These are phyloP conservation scores for Serendipita sp. DNA, from an alignment of 768 basidiomycete genomes.

Conservation along the genomic window DNA sequence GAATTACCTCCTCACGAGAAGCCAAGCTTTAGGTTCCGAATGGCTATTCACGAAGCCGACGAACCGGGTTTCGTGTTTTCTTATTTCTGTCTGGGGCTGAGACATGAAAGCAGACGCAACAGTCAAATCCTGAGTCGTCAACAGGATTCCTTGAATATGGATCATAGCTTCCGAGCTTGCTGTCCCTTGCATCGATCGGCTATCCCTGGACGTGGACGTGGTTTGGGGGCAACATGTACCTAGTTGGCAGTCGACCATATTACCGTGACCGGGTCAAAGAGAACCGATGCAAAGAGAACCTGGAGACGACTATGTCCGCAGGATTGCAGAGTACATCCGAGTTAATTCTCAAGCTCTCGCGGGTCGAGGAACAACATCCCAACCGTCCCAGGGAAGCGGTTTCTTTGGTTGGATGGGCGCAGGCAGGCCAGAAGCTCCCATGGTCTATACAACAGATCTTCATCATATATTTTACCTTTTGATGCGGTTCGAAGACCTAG, in stretches of 20 bases:
- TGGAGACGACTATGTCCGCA: slow-evolving; percentile 62
- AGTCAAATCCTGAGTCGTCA: too few species aligned
- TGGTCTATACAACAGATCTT: slow-evolving; percentile 52
- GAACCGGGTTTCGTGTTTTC: too few species aligned
- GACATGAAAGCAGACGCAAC: too few species aligned
- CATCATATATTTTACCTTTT: slow-evolving; percentile 81
- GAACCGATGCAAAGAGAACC: slow-evolving; percentile 33
- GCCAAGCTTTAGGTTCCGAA: too few species aligned
- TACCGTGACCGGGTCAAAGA: slow-evolving; percentile 15
- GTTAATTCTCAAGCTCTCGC: slow-evolving; percentile 59
- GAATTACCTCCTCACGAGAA: too few species aligned
- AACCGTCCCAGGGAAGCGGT: slow-evolving; percentile 14
- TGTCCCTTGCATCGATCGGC: too few species aligned
- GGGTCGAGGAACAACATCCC: slow-evolving; percentile 33
- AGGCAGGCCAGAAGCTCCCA: slow-evolving; percentile 25
- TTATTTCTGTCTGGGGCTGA: too few species aligned
- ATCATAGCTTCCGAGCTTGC: too few species aligned
- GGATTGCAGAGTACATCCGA: slow-evolving; percentile 53
- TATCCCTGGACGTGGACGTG: too few species aligned
- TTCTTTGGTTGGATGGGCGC: slow-evolving; percentile 36
- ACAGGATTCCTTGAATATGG: too few species aligned
- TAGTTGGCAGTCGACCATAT: slow-evolving; percentile 6
- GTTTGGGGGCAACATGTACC: background rate
- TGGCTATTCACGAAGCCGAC: too few species aligned
- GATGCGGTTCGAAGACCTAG: slow-evolving; percentile 69